Evolutionary conservation across 768 basidiomycete genomes (phyloP).

Genomic region (Galerina marginata): DNA sequence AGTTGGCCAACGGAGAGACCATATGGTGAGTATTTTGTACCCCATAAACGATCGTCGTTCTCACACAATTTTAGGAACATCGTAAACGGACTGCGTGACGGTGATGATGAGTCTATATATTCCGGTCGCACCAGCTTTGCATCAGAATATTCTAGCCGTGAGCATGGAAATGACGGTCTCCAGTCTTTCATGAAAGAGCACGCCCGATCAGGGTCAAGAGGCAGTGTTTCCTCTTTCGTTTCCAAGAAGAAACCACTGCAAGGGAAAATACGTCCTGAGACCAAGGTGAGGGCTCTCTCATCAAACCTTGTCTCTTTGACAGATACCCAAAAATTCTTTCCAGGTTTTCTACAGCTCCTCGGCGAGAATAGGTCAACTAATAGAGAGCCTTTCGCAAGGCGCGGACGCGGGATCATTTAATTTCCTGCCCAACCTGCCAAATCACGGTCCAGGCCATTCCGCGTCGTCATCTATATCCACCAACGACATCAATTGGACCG

Average conservation of each 20-base stretch:
- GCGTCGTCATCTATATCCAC: conserved; percentile 69
- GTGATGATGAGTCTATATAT: conserved; percentile 73
- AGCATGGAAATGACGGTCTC: conserved; percentile 59
- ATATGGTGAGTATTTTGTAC: conserved; percentile 65
- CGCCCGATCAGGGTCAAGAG: conserved; percentile 65
- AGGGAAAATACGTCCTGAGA: conserved; percentile 74
- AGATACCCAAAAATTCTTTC: conserved; percentile 29
- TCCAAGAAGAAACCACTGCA: conserved; percentile 63
- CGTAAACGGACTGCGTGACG: conserved; percentile 82
- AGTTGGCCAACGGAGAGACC: conserved; percentile 86
- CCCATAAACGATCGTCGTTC: conserved; percentile 15
- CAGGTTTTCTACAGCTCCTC: conserved; percentile 80
- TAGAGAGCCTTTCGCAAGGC: conserved; percentile 81
- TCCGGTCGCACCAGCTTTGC: conserved; percentile 72
- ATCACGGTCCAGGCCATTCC: conserved; percentile 54
- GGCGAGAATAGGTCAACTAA: conserved; percentile 81
- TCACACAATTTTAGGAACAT: conserved; percentile 62
- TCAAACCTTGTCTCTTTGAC: conserved; percentile 24
- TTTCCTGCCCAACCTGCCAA: conserved; percentile 50
- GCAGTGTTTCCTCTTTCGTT: conserved; percentile 65
- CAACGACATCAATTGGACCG: conserved; percentile 67
- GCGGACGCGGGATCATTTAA: conserved; percentile 88
- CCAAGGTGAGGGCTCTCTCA: conserved; percentile 62
- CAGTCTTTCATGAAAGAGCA: conserved; percentile 84
- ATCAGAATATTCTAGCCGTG: conserved; percentile 71